These are phyloP conservation scores for Cladosporium sp. DNA, from an alignment of 2,329 filamentous ascomycete species.

Conservation along the genomic window DNA sequence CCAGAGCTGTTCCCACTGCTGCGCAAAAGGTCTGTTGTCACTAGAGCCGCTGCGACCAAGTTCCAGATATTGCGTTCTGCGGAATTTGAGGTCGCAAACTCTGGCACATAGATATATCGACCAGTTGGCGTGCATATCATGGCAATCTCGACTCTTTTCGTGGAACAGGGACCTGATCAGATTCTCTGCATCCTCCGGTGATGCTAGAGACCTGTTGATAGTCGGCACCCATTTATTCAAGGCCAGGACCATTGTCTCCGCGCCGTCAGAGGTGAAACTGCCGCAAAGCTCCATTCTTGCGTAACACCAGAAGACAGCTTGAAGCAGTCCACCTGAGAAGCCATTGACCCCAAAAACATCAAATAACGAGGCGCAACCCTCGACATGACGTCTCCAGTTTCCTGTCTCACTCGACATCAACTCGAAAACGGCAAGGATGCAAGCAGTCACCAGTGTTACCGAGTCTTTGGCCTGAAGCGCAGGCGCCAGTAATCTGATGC, in stretches of 20 bases:
- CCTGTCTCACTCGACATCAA: constrained; percentile 47
- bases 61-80: constrained; percentile 18
- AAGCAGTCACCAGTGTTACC: constrained; percentile 46
- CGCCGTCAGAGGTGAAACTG: constrained; percentile 47
- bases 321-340: constrained; percentile 50
- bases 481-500: constrained; percentile 45
- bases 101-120: constrained; percentile 57
- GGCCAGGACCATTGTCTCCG: constrained; percentile 48
- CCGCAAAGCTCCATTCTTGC: constrained; percentile 52
- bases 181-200: constrained; percentile 21
- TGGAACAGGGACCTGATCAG: background rate
- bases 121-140: constrained; percentile 60
- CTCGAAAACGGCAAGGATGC: constrained; percentile 48
- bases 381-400: constrained; percentile 56
- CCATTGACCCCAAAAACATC: constrained; percentile 53
- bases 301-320: constrained; percentile 59
- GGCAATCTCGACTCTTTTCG: constrained; percentile 5
- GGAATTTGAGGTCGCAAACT: constrained; percentile 32
- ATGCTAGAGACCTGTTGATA: constrained; percentile 40
- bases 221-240: constrained; percentile 50
- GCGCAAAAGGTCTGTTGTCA: constrained; percentile 25
- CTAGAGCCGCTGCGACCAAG: constrained; percentile 15
- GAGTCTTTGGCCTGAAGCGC: constrained; percentile 45
- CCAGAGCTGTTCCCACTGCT: constrained; percentile 30
- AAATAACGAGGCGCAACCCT: constrained; percentile 55